Evolutionary conservation across 306 rosid species (phyloP).

Genomic region (Canavalia ensiformis): DNA sequence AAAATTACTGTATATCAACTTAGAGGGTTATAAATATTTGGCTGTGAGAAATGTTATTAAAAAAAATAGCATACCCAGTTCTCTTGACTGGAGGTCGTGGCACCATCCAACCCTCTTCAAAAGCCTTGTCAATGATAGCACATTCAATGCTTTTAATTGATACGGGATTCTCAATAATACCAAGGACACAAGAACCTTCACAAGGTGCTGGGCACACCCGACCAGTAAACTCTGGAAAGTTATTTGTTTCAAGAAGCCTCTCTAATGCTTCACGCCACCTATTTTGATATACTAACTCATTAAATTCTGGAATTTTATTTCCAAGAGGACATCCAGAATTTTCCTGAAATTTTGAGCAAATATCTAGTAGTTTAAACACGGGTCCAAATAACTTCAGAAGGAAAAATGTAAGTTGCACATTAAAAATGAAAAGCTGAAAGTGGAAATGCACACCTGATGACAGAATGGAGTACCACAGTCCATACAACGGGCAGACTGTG

Average conservation of each 20-base stretch:
- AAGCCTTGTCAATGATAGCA: slow-evolving; percentile 98
- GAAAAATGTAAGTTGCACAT: not conserved
- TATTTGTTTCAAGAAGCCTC: slow-evolving; percentile 96
- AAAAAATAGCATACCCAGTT: slow-evolving; percentile 73
- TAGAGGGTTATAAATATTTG: slow-evolving; percentile 12
- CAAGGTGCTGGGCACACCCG: slow-evolving; percentile 99
- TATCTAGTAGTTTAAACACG: slow-evolving; percentile 15
- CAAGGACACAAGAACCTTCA: slow-evolving; percentile 95
- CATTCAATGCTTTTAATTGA: slow-evolving; percentile 96
- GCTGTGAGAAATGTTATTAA: not conserved
- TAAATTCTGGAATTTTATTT: slow-evolving; percentile 96
- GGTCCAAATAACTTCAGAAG: not conserved
- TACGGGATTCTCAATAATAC: slow-evolving; percentile 83
- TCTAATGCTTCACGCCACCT: slow-evolving; percentile 97
- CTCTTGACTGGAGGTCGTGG: slow-evolving; percentile 89
- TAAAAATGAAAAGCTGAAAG: slow-evolving; percentile 1
- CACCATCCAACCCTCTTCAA: slow-evolving; percentile 99
- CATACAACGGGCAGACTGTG: slow-evolving; percentile 99
- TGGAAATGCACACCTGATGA: slow-evolving; percentile 75
- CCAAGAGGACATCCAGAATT: slow-evolving; percentile 99
- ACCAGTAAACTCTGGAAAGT: slow-evolving; percentile 98
- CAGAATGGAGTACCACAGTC: slow-evolving; percentile 99
- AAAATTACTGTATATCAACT: not conserved
- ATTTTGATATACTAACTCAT: slow-evolving; percentile 93
- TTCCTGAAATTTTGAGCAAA: slow-evolving; percentile 68